These are phyloP conservation scores for Yarrowia sp. DNA, from an alignment of 805 yeast species.

Conservation along the genomic window DNA sequence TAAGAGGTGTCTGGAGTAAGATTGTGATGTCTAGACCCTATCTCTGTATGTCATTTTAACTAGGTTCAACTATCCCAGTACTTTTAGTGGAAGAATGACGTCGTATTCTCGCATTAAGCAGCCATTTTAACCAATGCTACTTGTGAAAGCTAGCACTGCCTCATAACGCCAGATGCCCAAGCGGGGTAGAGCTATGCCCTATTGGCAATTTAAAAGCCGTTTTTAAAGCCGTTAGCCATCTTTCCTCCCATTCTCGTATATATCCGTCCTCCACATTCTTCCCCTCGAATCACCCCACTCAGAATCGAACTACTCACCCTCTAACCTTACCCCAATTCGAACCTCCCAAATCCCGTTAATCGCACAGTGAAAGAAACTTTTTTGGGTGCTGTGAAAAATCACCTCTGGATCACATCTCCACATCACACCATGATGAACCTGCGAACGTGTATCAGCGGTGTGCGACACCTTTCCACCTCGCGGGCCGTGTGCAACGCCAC, in stretches of 20 bases:
- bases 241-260: too few relatives aligned
- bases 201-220: too few relatives aligned
- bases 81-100: not conserved
- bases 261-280: too few relatives aligned
- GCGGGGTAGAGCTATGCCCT: too few relatives aligned
- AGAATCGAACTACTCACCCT: not conserved
- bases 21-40: too few relatives aligned
- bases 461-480: constrained; percentile 19
- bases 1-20: too few relatives aligned
- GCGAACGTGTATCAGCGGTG: constrained; percentile 20
- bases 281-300: too few relatives aligned
- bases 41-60: too few relatives aligned
- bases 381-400: constrained; percentile 15
- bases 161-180: too few relatives aligned
- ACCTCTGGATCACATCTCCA: not conserved
- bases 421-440: constrained; percentile 6
- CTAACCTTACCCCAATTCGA: not conserved
- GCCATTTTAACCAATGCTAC: not conserved
- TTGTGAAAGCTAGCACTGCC: too few relatives aligned
- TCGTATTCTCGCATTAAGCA: constrained; percentile 7
- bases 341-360: not conserved
- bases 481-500: constrained; percentile 15
- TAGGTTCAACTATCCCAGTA: too few relatives aligned
- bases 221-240: too few relatives aligned
- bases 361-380: not conserved